Conservation (phyloP, 129 eudicot genomes). For the Lactuca saligna region DNA sequence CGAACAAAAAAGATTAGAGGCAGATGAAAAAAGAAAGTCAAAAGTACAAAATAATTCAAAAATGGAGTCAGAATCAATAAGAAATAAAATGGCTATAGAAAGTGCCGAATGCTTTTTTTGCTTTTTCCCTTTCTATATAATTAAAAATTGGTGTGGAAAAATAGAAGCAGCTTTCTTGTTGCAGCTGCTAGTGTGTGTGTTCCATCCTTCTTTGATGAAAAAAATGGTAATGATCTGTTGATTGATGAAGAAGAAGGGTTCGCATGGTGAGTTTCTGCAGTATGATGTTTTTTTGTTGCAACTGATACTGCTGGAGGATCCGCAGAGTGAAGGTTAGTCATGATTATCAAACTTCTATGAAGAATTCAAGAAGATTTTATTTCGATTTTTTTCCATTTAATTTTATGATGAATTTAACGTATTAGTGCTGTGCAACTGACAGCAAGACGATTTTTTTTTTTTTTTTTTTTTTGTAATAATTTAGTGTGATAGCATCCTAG, state of each 20-base stretch:
- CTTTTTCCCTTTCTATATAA: too few relatives aligned
- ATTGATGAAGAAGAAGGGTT: background rate
- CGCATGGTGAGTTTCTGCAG: conserved; percentile 12
- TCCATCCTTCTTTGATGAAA: conserved; percentile 13
- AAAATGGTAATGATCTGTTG: background rate
- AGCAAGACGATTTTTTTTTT: background rate
- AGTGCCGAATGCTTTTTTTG: background rate
- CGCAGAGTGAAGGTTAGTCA: conserved; percentile 21
- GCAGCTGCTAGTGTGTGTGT: background rate
- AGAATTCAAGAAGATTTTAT: conserved; percentile 7
- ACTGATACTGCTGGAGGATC: conserved; percentile 25
- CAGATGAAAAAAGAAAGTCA: background rate
- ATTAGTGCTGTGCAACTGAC: conserved; percentile 20
- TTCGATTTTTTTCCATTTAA: background rate
- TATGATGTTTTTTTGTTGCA: conserved; percentile 32
- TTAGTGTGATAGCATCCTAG: background rate
- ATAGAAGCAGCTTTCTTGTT: background rate
- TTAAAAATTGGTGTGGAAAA: background rate
- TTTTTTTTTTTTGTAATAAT: background rate
- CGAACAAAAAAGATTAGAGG: conserved; percentile 59
- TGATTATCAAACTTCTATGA: background rate
- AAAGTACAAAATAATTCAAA: conserved; percentile 12
- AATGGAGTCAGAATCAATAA: conserved; percentile 5
- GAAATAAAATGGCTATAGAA: background rate
- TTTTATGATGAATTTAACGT: conserved; percentile 3